phyloP scores from a whole-genome alignment of 1,284 basidiomycete genomes.

The Pisolithus thermaeus region DNA sequence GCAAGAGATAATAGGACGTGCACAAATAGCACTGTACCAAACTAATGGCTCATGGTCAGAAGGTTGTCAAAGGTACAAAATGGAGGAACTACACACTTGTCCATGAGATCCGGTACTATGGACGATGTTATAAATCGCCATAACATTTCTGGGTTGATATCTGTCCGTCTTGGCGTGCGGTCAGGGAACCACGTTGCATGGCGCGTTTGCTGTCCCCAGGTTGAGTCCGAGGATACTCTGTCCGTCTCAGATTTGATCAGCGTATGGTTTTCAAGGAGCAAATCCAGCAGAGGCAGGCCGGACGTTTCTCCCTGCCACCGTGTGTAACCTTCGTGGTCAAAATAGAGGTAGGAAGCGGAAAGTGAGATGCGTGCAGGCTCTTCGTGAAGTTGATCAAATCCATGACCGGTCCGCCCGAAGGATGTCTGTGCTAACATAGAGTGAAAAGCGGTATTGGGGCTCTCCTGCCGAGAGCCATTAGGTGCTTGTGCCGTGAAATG shows the following conservation, averaged over 20 bases:
- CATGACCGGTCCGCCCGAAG: constrained; percentile 15
- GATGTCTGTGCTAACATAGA: constrained; percentile 34
- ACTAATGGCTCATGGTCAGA: constrained; percentile 34
- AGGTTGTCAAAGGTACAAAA: constrained; percentile 2
- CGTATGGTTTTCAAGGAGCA: constrained; percentile 59
- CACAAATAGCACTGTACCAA: constrained; percentile 78
- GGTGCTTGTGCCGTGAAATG: constrained; percentile 51
- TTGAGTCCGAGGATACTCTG: constrained; percentile 19
- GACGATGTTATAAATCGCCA: constrained; percentile 72
- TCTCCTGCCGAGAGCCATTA: constrained; percentile 36
- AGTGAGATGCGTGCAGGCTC: constrained; percentile 57
- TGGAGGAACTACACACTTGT: constrained; percentile 48
- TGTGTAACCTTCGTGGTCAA: constrained; percentile 78
- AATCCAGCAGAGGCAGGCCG: constrained; percentile 78
- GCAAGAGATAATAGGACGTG: constrained; percentile 87
- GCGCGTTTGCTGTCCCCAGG: constrained; percentile 23
- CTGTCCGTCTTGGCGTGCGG: constrained; percentile 62
- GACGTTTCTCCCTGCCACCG: constrained; percentile 89
- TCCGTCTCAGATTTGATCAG: constrained; percentile 34
- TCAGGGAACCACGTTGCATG: constrained; percentile 69
- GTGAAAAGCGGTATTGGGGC: constrained; percentile 39
- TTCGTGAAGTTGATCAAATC: constrained; percentile 44
- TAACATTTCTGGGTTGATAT: constrained; percentile 72
- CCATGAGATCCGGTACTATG: constrained; percentile 85
- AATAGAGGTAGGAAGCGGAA: constrained; percentile 72